These are phyloP conservation scores for Proliferodiscus dingleyae DNA, from an alignment of 2,329 filamentous ascomycete species.

Conservation along the genomic window DNA sequence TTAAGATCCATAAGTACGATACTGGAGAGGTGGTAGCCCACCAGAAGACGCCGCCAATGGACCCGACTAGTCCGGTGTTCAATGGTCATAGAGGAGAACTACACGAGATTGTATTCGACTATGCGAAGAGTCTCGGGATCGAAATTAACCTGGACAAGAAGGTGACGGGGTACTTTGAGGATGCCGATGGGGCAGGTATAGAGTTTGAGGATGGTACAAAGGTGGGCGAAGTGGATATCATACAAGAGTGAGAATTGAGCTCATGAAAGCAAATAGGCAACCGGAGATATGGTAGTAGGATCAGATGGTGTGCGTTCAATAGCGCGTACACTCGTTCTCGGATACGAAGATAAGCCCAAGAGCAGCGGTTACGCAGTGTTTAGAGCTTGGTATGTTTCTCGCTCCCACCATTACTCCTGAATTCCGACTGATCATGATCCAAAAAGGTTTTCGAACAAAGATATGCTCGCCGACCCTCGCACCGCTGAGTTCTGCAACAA, in stretches of 20 bases:
- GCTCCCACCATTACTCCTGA: neutral
- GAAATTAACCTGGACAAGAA: conserved; percentile 49
- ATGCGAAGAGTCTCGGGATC: conserved; percentile 43
- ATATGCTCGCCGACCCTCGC: conserved; percentile 31
- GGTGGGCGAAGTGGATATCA: conserved; percentile 15
- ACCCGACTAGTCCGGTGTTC: conserved; percentile 15
- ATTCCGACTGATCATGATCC: neutral
- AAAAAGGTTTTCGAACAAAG: conserved; percentile 41
- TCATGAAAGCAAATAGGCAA: conserved; percentile 23
- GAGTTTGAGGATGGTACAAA: conserved; percentile 36
- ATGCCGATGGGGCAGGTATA: conserved; percentile 40
- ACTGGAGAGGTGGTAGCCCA: conserved; percentile 35
- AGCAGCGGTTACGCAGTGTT: conserved; percentile 48
- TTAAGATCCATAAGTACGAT: conserved; percentile 41
- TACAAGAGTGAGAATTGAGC: conserved; percentile 5
- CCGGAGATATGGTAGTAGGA: conserved; percentile 48
- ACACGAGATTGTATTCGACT: conserved; percentile 46
- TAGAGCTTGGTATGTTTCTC: conserved; percentile 44
- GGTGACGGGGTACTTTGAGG: conserved; percentile 46
- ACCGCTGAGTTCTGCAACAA: conserved; percentile 18
- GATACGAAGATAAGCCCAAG: conserved; percentile 46
- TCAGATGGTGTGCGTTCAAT: conserved; percentile 51
- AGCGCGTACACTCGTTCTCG: conserved; percentile 46
- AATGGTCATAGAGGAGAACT: conserved; percentile 53
- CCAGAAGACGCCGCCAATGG: conserved; percentile 36